Evolutionary conservation across 2,329 filamentous ascomycete genomes (phyloP), one percentile per base, ranked within the genome.

Genomic region (Lachnellula subtilissima): DNA sequence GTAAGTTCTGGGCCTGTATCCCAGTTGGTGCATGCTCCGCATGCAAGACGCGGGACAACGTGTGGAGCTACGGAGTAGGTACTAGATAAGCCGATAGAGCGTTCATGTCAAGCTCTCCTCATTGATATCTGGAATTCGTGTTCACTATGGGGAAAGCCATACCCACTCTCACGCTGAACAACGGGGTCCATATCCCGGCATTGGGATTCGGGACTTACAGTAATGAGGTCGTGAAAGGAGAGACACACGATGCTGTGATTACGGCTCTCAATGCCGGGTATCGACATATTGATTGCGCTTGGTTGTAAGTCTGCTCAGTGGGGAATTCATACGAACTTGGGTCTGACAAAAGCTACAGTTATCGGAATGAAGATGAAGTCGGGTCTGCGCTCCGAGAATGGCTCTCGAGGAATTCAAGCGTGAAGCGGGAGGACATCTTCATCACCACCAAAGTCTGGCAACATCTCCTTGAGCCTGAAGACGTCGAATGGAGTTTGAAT

Each of bases 351-450:
- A 9, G 43, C 23, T 39, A 37, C 48, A 64, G 64, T 74, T 91
- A 91, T 73, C 83, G 78, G 65, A 91, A 95, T 71, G 91, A 96
- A 73, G 80, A 86, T 46, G 89, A 93, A 71, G 89, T 95, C 19
- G 91, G 91, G 59, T 75, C 85, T 68, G 90, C 87, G 11, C 79
- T 95, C 52, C 82, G 83, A 69, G 85, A 88, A 56, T 89, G 87
- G 32, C 84, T 94, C 62, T 78, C 76, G 25, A 54, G 49, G 19
- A 64, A 67, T 50, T 75, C 83, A 5, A 87, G 86, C 22, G 77
- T 82, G 59, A 88, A 86, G 88, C 53, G 65, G 25, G 37, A 60
- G 35, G 64, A 65, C 36, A 62, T 67, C 39, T 65, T 67, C 56
- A 62, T 67, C 48, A 67, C 65, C 2, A 67, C 65, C 8, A 67